Conservation (phyloP, 2,329 filamentous ascomycete genomes). For the Ophiobolus disseminans region DNA sequence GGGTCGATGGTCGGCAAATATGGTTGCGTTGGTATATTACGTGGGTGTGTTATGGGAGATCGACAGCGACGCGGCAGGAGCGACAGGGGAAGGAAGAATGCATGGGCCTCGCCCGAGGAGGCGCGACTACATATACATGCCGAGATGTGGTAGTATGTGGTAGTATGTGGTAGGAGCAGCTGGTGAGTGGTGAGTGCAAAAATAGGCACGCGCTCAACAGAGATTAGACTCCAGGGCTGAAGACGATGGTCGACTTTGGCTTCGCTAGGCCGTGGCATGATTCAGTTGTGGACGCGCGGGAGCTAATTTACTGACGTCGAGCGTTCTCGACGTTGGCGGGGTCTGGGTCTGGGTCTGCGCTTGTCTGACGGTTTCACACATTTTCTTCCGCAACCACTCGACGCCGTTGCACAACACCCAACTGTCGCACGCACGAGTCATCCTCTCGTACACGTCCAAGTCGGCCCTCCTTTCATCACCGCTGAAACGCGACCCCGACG, state of each 20-base stretch:
- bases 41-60: not conserved
- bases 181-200: not conserved
- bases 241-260: not conserved
- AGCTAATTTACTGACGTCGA: conserved; percentile 3
- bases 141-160: too few species aligned
- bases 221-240: not conserved
- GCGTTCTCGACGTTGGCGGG: conserved; percentile 3
- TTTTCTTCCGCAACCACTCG: conserved; percentile 26
- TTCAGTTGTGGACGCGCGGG: not conserved
- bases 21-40: not conserved
- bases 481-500: conserved; percentile 14
- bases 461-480: conserved; percentile 6
- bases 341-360: too few species aligned
- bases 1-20: conserved; percentile 5
- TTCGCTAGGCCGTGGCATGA: conserved; percentile 1
- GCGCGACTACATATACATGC: too few species aligned
- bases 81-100: conserved; percentile 39
- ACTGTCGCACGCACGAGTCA: conserved; percentile 10
- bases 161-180: too few species aligned
- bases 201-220: not conserved
- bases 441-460: conserved; percentile 1
- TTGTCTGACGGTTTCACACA: conserved; percentile 21
- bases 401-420: conserved; percentile 4
- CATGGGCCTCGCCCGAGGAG: conserved; percentile 10
- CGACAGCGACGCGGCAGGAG: conserved; percentile 24